phyloP scores from a whole-genome alignment of 177 flowering plant genomes.

The Vitis hybrid region DNA sequence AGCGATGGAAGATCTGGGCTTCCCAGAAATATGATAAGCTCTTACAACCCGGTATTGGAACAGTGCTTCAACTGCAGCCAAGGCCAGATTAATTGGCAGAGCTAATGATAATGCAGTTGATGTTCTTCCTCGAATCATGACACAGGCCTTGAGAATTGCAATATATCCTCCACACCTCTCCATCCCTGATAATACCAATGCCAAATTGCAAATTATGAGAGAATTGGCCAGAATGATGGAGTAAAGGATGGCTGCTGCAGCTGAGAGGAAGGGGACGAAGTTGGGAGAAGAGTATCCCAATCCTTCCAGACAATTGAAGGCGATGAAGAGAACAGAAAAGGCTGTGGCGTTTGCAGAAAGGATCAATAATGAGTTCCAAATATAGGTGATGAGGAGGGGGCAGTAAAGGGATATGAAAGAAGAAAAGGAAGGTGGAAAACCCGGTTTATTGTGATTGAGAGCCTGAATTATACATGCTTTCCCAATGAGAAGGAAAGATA shows the following conservation, averaged over 20 bases:
- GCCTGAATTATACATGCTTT: slow-evolving; percentile 44
- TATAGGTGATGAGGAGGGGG: slow-evolving; percentile 30
- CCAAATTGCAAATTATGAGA: slow-evolving; percentile 36
- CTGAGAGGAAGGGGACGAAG: slow-evolving; percentile 23
- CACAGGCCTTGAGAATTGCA: slow-evolving; percentile 42
- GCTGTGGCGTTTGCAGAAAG: slow-evolving; percentile 43
- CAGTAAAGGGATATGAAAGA: slow-evolving; percentile 23
- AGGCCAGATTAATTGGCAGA: slow-evolving; percentile 29
- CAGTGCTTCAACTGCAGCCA: slow-evolving; percentile 47
- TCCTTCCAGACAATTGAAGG: slow-evolving; percentile 26
- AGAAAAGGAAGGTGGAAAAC: slow-evolving; percentile 13
- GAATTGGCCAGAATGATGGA: slow-evolving; percentile 45
- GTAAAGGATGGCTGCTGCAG: slow-evolving; percentile 34
- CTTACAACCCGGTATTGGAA: slow-evolving; percentile 42
- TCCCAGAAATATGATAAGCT: slow-evolving; percentile 15
- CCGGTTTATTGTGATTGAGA: slow-evolving; percentile 22
- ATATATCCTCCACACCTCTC: slow-evolving; percentile 31
- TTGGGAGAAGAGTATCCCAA: slow-evolving; percentile 20
- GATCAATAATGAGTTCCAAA: slow-evolving; percentile 31
- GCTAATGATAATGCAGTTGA: slow-evolving; percentile 38
- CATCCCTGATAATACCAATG: slow-evolving; percentile 37
- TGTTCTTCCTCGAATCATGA: slow-evolving; percentile 33
- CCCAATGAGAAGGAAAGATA: slow-evolving; percentile 62
- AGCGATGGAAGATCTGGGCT: slow-evolving; percentile 11
- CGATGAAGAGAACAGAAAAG: slow-evolving; percentile 35